Evolutionary conservation across 1,284 basidiomycete genomes (phyloP), one percentile per base, ranked within the genome.

Genomic region (Papiliotrema flavescens): DNA sequence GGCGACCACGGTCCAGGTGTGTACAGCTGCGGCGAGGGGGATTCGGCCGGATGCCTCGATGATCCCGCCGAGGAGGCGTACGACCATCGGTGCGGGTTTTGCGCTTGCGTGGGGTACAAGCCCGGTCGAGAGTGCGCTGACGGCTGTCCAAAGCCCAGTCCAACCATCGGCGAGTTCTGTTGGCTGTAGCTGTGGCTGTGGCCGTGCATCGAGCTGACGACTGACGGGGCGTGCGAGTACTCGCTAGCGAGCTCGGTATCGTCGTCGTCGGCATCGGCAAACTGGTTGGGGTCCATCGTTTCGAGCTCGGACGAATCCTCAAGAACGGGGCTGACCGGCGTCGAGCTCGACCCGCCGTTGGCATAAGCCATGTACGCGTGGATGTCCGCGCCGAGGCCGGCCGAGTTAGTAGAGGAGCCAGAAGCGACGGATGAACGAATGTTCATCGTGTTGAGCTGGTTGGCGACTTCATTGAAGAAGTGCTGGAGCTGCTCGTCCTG

Each of bases 381-480:
- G 54, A 67, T 70, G 47, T 74, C 71, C 9, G 62, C 59, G 4
- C 63, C 60, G 9, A 69, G 59, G 44, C 67, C 63, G 9, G 66
- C 73, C 17, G 75, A 76, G 23, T 60, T 60, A 17, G 45, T 47
- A 2, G 76, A 78, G 37, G 69, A 70, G 54, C 65, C 71, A 43
- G 71, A 78, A 44, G 69, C 76, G 41, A 71, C 75, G 35, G 73
- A 79, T 43, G 73, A 75, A 35, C 75, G 74, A 60, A 73, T 76
- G 56, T 74, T 77, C 74, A 83, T 80, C 17, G 78, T 79, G 64
- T 80, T 80, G 48, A 83, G 77, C 64, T 82, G 80, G 26, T 79
- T 79, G 43, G 81, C 81, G 17, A 83, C 80, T 61, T 83, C 81
- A 64, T 81, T 77, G 73, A 82, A 80, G 73, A 82, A 83, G 47